Percentiles rank a stretch among this genome's conserved stretches.
Evolutionary conservation across 306 rosid species (phyloP).

Genomic region (Casuarina equisetifolia): DNA sequence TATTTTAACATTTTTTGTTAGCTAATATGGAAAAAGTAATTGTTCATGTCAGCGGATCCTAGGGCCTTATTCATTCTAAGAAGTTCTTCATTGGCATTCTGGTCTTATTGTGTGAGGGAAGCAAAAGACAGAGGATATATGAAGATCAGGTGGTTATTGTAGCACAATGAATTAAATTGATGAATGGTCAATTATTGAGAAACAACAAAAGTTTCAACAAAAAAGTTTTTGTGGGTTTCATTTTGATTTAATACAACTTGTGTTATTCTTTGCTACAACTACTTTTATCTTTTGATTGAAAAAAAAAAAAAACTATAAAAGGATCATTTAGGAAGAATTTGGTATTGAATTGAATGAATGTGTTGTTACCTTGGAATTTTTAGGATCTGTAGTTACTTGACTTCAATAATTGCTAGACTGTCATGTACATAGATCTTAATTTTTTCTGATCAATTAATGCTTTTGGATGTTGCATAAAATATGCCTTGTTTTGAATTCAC

Average conservation of each 20-base stretch:
- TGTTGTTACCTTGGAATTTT: background rate
- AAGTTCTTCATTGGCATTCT: background rate
- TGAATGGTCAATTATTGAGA: background rate
- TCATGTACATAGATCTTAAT: background rate
- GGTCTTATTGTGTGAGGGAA: background rate
- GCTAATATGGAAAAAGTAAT: background rate
- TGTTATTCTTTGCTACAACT: background rate
- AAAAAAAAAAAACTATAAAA: background rate
- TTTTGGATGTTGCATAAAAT: background rate
- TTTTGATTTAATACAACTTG: background rate
- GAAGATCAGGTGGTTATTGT: background rate
- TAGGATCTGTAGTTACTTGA: constrained; percentile 9
- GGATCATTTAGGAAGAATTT: background rate
- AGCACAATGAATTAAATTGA: background rate
- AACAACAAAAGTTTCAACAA: background rate
- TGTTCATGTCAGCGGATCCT: background rate
- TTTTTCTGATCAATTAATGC: constrained; percentile 11
- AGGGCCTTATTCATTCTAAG: background rate
- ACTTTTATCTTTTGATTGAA: background rate
- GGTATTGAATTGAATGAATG: background rate
- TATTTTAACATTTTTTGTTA: background rate
- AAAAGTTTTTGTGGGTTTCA: background rate
- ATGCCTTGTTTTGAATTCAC: background rate
- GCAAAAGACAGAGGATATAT: background rate
- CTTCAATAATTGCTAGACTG: background rate